Conservation (phyloP, 768 basidiomycete genomes). For the Psilocybe subaeruginosa region DNA sequence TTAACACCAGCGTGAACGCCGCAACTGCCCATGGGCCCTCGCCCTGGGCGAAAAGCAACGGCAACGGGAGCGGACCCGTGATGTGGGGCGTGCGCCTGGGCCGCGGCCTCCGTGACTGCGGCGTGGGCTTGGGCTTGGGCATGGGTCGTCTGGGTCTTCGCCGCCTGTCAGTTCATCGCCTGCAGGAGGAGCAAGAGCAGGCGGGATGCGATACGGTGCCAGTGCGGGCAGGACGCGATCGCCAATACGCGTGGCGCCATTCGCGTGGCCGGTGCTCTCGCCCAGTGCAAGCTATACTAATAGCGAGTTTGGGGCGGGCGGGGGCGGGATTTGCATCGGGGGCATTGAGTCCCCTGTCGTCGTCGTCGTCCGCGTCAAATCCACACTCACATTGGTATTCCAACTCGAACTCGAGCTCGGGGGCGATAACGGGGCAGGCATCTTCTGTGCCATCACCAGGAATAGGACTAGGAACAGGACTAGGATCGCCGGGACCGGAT, state of each 20-base stretch:
- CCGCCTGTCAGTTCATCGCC: neutral
- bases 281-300: neutral
- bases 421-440: too few relatives aligned
- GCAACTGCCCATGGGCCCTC: too few relatives aligned
- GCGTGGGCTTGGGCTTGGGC: too few relatives aligned
- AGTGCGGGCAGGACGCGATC: constrained; percentile 6
- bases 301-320: neutral
- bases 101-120: constrained; percentile 2
- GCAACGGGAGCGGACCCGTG: neutral
- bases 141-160: neutral
- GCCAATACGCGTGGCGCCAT: neutral
- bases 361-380: neutral
- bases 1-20: neutral
- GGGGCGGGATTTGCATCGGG: too few relatives aligned
- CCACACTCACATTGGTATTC: neutral
- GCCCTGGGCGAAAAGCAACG: neutral
- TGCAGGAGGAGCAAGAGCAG: neutral
- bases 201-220: neutral
- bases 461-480: neutral
- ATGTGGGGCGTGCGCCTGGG: constrained; percentile 2
- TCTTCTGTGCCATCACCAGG: too few relatives aligned
- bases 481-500: constrained; percentile 2
- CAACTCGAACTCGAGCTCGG: neutral
- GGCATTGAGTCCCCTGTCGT: too few relatives aligned
- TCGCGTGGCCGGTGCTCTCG: neutral